A percentile compares a stretch with the other conserved stretches of the same genome.
phyloP scores from a whole-genome alignment of 1,139 yeast species.

The Yamadazyma diddensiae region DNA sequence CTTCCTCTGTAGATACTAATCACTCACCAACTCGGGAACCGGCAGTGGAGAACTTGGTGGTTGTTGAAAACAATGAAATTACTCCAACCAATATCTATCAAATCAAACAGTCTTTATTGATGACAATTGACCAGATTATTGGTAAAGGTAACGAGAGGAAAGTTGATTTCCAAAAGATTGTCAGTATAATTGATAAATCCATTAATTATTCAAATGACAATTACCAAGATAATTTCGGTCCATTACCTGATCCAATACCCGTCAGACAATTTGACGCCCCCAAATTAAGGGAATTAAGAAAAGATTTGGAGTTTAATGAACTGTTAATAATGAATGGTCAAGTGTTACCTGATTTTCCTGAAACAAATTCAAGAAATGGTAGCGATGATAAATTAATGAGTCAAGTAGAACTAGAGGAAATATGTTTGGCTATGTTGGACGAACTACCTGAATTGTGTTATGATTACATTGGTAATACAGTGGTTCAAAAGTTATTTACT shows the following conservation, averaged over 20 bases:
- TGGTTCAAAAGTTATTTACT: constrained; percentile 87
- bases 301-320: constrained; percentile 48
- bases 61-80: constrained; percentile 11
- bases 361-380: neutral
- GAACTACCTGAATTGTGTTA: constrained; percentile 90
- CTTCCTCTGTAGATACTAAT: neutral
- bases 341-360: constrained; percentile 5
- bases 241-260: constrained; percentile 63
- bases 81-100: constrained; percentile 25
- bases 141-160: constrained; percentile 10
- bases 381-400: constrained; percentile 19
- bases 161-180: constrained; percentile 31
- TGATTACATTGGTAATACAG: constrained; percentile 93
- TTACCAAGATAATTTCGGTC: constrained; percentile 56
- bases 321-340: constrained; percentile 10
- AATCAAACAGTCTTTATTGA: constrained; percentile 25
- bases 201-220: constrained; percentile 30
- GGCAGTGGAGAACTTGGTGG: constrained; percentile 2
- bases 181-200: constrained; percentile 31
- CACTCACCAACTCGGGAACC: constrained; percentile 5
- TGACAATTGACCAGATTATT: constrained; percentile 20
- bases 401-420: constrained; percentile 68
- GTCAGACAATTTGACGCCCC: constrained; percentile 84
- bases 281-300: constrained; percentile 60
- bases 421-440: constrained; percentile 79